A percentile compares a stretch with the other conserved stretches of the same genome.
Conservation (phyloP, 78 protist genomes). For the Trichosphaerium sp. region DNA sequence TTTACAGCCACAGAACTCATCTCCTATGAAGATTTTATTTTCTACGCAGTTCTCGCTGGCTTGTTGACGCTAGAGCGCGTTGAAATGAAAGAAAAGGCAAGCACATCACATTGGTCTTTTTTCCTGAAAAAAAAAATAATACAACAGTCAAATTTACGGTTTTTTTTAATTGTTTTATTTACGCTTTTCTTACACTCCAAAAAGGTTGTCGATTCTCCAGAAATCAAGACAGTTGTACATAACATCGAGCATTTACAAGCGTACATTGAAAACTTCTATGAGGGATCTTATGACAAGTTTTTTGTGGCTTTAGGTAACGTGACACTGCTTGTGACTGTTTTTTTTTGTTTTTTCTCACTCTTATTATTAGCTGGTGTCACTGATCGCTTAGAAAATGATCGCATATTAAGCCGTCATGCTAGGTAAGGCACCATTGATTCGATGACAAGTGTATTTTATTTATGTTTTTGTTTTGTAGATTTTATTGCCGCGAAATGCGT, state of each 20-base stretch:
- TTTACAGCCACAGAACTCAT: conserved; percentile 73
- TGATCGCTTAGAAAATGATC: not conserved
- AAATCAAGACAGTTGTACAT: conserved; percentile 62
- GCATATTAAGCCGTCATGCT: conserved; percentile 33
- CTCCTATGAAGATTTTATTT: conserved; percentile 55
- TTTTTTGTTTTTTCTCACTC: not conserved
- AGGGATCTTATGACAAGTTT: conserved; percentile 71
- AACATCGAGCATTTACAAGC: conserved; percentile 31
- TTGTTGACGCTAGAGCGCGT: conserved; percentile 60
- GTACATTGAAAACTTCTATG: conserved; percentile 54
- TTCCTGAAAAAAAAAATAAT: not conserved
- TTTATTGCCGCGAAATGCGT: conserved; percentile 81
- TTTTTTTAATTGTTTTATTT: not conserved
- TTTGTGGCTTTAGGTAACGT: conserved; percentile 51
- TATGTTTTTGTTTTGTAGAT: conserved; percentile 59
- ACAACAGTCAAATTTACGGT: not conserved
- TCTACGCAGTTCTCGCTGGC: conserved; percentile 60
- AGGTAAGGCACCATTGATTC: conserved; percentile 20
- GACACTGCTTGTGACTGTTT: no score
- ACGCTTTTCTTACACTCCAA: not conserved
- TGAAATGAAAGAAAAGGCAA: conserved; percentile 24
- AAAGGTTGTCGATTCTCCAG: conserved; percentile 83
- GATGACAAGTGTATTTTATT: conserved; percentile 41
- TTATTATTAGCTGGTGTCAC: not conserved
- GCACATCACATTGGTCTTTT: not conserved